Evolutionary conservation across 768 basidiomycete species (phyloP).

Genomic region (Mycena belliarum): DNA sequence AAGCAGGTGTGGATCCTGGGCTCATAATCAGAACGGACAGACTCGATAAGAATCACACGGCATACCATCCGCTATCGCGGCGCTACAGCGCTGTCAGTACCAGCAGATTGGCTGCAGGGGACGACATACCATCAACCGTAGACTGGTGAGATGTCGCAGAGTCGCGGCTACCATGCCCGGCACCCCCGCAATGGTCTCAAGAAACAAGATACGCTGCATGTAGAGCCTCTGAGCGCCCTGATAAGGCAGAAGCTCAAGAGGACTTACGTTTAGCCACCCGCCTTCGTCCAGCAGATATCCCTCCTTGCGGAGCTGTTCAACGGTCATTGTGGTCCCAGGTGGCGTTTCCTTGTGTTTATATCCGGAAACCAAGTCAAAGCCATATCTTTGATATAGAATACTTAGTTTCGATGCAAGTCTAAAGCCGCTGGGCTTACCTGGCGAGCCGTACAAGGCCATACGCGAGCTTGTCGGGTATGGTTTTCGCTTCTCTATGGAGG

Average conservation of each 20-base stretch:
- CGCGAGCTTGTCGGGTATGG: constrained; percentile 74
- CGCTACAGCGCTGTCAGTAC: constrained; percentile 33
- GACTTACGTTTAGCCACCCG: constrained; percentile 73
- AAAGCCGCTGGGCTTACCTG: constrained; percentile 42
- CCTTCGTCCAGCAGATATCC: constrained; percentile 75
- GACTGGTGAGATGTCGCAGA: constrained; percentile 82
- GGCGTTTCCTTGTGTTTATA: constrained; percentile 79
- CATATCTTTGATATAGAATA: too few relatives aligned
- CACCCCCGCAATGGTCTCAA: constrained; percentile 92
- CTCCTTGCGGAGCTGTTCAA: constrained; percentile 71
- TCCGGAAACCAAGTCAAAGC: constrained; percentile 83
- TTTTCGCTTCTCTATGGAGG: constrained; percentile 64
- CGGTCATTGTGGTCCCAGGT: constrained; percentile 58
- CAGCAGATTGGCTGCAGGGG: not conserved
- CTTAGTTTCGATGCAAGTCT: too few relatives aligned
- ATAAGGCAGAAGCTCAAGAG: not conserved
- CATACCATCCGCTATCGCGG: constrained; percentile 54
- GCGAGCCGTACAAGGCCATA: constrained; percentile 57
- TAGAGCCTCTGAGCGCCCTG: constrained; percentile 1
- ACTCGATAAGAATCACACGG: not conserved
- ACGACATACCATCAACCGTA: constrained; percentile 77
- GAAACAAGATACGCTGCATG: constrained; percentile 51
- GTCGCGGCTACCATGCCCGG: constrained; percentile 95
- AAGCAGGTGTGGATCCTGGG: constrained; percentile 90
- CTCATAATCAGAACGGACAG: constrained; percentile 30